These are phyloP conservation scores for Neurospora sp. DNA, from an alignment of 495 filamentous ascomycete genomes.

Conservation along the genomic window DNA sequence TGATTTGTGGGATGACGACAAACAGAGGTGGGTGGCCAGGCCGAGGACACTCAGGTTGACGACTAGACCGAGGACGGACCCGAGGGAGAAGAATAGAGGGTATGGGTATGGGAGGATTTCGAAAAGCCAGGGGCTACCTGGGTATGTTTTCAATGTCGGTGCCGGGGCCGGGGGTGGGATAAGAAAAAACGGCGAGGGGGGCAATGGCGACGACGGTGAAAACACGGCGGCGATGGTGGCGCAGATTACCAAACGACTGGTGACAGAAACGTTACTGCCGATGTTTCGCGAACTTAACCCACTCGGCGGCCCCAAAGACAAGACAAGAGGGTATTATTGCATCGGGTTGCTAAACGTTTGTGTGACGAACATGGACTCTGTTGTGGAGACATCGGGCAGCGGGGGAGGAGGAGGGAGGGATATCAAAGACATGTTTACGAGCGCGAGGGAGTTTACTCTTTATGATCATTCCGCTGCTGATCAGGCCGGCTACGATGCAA, in stretches of 20 bases:
- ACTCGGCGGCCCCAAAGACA: conserved; percentile 10
- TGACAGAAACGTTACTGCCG: conserved; percentile 52
- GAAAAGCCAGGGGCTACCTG: conserved; percentile 56
- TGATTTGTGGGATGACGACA: conserved; percentile 50
- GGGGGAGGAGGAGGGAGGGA: conserved; percentile 40
- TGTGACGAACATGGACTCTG: conserved; percentile 72
- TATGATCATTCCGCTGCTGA: conserved; percentile 2
- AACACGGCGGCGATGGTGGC: conserved; percentile 35
- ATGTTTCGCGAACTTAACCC: conserved; percentile 69
- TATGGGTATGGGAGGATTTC: conserved; percentile 52
- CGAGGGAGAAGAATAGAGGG: conserved; percentile 10
- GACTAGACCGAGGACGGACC: conserved; percentile 50
- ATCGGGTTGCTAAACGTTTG: conserved; percentile 77
- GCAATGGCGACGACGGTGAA: neutral
- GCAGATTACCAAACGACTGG: conserved; percentile 54
- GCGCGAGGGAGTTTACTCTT: conserved; percentile 56
- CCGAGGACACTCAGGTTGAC: conserved; percentile 64
- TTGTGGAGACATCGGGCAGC: conserved; percentile 34
- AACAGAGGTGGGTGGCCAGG: conserved; percentile 28
- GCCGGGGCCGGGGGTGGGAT: too few relatives aligned
- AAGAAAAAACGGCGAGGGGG: too few relatives aligned
- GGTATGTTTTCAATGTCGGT: conserved; percentile 44
- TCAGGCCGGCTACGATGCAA: neutral
- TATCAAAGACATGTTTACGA: conserved; percentile 59
- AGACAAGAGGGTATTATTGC: conserved; percentile 54